Base-by-base conservation (phyloP, 768 basidiomycete species). In the Kwoniella bestiolae region DNA sequence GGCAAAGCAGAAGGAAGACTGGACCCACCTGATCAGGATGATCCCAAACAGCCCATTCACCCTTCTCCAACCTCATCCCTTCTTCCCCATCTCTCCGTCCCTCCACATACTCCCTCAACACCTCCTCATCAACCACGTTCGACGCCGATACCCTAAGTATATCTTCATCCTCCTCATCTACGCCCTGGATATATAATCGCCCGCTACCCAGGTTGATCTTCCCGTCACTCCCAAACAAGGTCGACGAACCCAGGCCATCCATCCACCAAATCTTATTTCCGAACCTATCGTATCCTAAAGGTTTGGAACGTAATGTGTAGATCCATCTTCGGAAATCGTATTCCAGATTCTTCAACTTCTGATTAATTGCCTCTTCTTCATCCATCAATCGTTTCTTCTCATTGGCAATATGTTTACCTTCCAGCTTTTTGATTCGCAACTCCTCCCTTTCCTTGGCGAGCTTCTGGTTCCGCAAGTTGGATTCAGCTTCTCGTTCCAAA, bases 251-350 rank as follows among this genome's bases (percentile, higher is more conserved):
- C 85, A 94, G 86, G 9, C 95, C 95, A 81, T 99, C 95, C 78
- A 97, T 92, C 95, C 95, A 99, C 95, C 95, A 99, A 65, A 96
- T 85, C 32, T 91, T 88, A 78, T 96, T 95, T 76, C 91, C 90
- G 82, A 97, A 99, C 58, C 96, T 86, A 78, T 99, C 96, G 68
- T 86, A 86, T 14, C 96, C 96, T 56, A 98, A 75, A 1, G 94
- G 92, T 74, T 92, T 90, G 23, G 91, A 89, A 58, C 96, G 86
- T 53, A 94, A 86, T 5, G 89, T 87, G 61, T 92, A 91, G 45
- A 92, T 84, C 53, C 92, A 85, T 79, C 94, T 90, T 69, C 96
- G 85, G 83, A 98, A 99, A 67, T 98, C 95, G 49, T 92, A 89
- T 78, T 97, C 94, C 67, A 95, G 91, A 53, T 85, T 86, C 73